Evolutionary conservation across 371 early-diverging fungal species (phyloP).

Genomic region (Mucor mucedo): DNA sequence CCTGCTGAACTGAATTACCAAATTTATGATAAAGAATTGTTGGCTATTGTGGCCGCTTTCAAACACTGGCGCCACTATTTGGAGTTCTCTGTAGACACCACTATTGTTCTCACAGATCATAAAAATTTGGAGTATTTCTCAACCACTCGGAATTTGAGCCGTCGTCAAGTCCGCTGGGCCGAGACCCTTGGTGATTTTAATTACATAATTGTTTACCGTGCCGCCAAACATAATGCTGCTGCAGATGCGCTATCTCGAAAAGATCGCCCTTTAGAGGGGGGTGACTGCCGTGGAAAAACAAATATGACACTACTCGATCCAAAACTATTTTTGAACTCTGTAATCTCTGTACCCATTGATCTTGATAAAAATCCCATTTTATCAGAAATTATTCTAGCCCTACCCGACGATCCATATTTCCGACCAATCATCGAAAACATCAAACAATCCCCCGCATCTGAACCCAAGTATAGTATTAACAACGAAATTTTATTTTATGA

Average conservation of each 20-base stretch:
- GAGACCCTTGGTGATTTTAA: slow-evolving; percentile 31
- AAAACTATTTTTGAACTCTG: not conserved
- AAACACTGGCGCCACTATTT: slow-evolving; percentile 53
- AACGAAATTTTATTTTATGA: slow-evolving; percentile 42
- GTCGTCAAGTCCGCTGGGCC: slow-evolving; percentile 47
- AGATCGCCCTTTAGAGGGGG: not conserved
- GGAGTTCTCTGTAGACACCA: slow-evolving; percentile 22
- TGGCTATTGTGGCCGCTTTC: slow-evolving; percentile 49
- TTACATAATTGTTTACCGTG: slow-evolving; percentile 36
- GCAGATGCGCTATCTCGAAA: slow-evolving; percentile 51
- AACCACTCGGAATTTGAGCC: slow-evolving; percentile 29
- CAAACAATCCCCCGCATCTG: too few relatives aligned
- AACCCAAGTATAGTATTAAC: too few relatives aligned
- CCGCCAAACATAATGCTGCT: slow-evolving; percentile 41
- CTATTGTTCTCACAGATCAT: slow-evolving; percentile 56
- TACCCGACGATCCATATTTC: too few relatives aligned
- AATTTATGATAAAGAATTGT: slow-evolving; percentile 39
- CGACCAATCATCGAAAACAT: too few relatives aligned
- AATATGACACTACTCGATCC: not conserved
- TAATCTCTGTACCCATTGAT: slow-evolving; percentile 1
- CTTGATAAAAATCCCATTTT: too few relatives aligned
- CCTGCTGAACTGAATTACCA: slow-evolving; percentile 47
- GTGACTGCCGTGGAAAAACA: not conserved
- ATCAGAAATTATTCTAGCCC: too few relatives aligned
- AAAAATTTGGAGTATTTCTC: slow-evolving; percentile 49